These are phyloP conservation scores for Lithocarpus polystachyus DNA, from an alignment of 306 rosid genomes.

Conservation along the genomic window DNA sequence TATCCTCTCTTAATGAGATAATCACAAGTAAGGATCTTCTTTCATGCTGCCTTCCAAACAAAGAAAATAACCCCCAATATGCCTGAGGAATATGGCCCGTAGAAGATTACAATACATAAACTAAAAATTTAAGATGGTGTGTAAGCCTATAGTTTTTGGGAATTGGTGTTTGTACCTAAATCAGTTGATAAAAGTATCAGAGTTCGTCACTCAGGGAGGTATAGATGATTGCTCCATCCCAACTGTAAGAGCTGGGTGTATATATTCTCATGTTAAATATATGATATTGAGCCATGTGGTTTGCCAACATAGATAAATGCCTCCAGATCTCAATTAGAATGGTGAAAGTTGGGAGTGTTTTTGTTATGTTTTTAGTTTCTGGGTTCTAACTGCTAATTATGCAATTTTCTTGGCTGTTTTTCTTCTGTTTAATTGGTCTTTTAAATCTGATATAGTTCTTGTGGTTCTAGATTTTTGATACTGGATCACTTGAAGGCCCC, in stretches of 20 bases:
- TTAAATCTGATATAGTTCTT: conserved; percentile 20
- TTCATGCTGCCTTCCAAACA: no score
- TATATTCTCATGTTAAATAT: not conserved
- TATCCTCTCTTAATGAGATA: no score
- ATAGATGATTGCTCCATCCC: not conserved
- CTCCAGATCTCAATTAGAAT: not conserved
- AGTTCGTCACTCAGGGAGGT: not conserved
- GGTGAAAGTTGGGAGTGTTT: not conserved
- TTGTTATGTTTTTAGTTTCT: not conserved
- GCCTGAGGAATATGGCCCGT: not conserved
- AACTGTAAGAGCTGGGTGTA: not conserved
- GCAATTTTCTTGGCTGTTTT: conserved; percentile 2
- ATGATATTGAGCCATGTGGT: not conserved
- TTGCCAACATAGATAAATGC: not conserved
- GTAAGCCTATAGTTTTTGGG: not conserved
- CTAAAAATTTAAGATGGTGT: not conserved
- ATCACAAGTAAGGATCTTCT: no score
- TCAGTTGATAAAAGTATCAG: not conserved
- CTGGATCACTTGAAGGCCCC: conserved; percentile 71
- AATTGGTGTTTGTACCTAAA: not conserved
- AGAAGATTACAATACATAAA: not conserved
- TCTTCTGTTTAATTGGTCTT: conserved; percentile 5
- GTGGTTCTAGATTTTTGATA: conserved; percentile 74
- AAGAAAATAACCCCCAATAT: not conserved
- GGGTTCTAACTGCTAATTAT: not conserved